These are phyloP conservation scores for Agapanthus africanus DNA, from an alignment of 106 monocot species.

Conservation along the genomic window DNA sequence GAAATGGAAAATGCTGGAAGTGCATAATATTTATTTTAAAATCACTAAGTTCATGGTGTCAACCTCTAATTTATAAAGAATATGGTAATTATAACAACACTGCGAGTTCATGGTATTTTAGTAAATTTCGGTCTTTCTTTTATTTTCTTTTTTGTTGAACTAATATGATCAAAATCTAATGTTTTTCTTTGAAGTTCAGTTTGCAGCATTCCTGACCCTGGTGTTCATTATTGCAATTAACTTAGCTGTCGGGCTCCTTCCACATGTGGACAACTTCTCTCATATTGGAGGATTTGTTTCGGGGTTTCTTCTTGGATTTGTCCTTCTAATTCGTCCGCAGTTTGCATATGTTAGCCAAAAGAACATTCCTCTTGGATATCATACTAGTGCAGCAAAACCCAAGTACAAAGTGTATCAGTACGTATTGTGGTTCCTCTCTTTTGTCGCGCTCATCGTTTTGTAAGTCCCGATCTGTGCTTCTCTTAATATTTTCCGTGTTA, in stretches of 20 bases:
- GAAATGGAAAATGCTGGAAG: too few relatives aligned
- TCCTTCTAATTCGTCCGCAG: slow-evolving; percentile 60
- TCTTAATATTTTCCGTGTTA: neutral
- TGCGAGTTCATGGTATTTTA: too few relatives aligned
- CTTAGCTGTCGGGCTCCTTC: slow-evolving; percentile 76
- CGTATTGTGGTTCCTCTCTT: slow-evolving; percentile 25
- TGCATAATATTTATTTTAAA: too few relatives aligned
- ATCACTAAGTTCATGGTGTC: too few relatives aligned
- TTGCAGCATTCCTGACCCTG: slow-evolving; percentile 72
- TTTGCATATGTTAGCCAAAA: slow-evolving; percentile 49
- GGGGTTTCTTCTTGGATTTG: slow-evolving; percentile 69
- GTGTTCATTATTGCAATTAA: slow-evolving; percentile 74
- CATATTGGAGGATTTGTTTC: slow-evolving; percentile 70
- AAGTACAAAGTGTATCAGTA: slow-evolving; percentile 58
- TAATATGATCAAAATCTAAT: too few relatives aligned
- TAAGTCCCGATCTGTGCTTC: slow-evolving; percentile 2
- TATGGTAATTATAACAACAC: too few relatives aligned
- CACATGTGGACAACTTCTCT: slow-evolving; percentile 80
- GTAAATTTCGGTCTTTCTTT: too few relatives aligned
- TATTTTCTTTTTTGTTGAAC: neutral
- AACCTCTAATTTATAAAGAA: too few relatives aligned
- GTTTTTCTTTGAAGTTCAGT: slow-evolving; percentile 30
- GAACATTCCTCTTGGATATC: slow-evolving; percentile 27
- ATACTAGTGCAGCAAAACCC: slow-evolving; percentile 7
- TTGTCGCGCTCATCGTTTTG: neutral